Evolutionary conservation across 164 flowering plant species (phyloP).

Genomic region (Berberis vulgaris): DNA sequence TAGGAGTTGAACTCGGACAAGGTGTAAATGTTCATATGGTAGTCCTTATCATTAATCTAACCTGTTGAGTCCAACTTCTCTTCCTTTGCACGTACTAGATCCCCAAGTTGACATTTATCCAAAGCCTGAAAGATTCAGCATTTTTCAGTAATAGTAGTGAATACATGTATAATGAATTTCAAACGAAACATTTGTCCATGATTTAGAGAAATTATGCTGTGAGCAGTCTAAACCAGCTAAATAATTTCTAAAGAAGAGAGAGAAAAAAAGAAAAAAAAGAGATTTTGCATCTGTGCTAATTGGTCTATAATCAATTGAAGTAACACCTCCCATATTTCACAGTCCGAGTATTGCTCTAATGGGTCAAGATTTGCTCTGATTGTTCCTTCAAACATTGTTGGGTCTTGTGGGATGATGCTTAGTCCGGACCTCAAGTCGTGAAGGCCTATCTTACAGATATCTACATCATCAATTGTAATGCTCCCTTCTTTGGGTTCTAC

Average conservation of each 20-base stretch:
- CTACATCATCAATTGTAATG: conserved; percentile 67
- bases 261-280: no score
- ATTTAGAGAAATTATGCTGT: no score
- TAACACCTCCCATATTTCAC: conserved; percentile 72
- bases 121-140: conserved; percentile 46
- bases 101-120: conserved; percentile 82
- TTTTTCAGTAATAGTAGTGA: not conserved
- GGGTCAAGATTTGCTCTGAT: conserved; percentile 90
- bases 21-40: not conserved
- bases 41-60: conserved; percentile 10
- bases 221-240: no score
- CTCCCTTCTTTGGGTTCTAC: conserved; percentile 78
- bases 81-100: conserved; percentile 63
- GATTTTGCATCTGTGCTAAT: no score
- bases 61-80: conserved; percentile 72
- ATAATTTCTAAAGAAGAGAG: no score
- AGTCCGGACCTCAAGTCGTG: conserved; percentile 84
- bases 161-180: no score
- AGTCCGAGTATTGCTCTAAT: conserved; percentile 50
- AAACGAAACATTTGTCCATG: no score
- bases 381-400: conserved; percentile 86
- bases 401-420: conserved; percentile 94
- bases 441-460: conserved; percentile 71
- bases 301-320: not conserved
- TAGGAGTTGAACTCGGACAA: not conserved